Conservation (phyloP, 1,284 basidiomycete genomes). For the Heliocybe sulcata region DNA sequence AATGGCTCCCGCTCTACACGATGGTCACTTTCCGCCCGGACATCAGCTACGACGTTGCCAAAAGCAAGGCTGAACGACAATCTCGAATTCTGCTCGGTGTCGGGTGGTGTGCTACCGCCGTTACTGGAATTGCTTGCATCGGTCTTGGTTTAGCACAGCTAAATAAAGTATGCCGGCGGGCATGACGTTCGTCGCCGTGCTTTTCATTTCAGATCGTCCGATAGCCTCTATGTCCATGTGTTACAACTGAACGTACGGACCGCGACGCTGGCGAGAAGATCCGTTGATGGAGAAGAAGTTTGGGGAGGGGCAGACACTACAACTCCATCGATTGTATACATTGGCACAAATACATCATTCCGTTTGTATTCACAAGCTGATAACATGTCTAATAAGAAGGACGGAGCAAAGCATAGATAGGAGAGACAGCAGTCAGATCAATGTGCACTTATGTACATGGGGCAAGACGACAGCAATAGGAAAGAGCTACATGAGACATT, state of each 20-base stretch:
- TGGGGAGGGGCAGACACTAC: not conserved
- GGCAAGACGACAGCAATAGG: constrained; percentile 10
- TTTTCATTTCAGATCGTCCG: not conserved
- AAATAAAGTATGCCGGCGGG: not conserved
- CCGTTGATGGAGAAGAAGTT: not conserved
- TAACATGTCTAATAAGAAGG: constrained; percentile 10
- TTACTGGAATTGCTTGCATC: constrained; percentile 34
- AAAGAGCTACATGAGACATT: constrained; percentile 7
- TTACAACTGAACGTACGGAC: not conserved
- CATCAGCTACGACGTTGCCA: constrained; percentile 78
- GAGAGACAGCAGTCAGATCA: constrained; percentile 9
- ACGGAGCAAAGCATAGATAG: constrained; percentile 10
- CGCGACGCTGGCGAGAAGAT: not conserved
- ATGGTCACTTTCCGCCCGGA: constrained; percentile 98
- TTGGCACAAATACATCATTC: not conserved
- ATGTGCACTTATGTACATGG: constrained; percentile 8
- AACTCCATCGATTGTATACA: not conserved
- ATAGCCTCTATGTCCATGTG: not conserved
- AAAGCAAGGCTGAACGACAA: constrained; percentile 57
- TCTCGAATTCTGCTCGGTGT: constrained; percentile 15
- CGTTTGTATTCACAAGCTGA: constrained; percentile 1
- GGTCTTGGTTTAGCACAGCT: constrained; percentile 23
- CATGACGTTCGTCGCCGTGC: not conserved
- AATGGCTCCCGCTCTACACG: constrained; percentile 92
- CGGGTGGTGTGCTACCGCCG: constrained; percentile 10